These are phyloP conservation scores for Plasmopara muralis DNA, from an alignment of 352 stramenopile species.

Conservation along the genomic window DNA sequence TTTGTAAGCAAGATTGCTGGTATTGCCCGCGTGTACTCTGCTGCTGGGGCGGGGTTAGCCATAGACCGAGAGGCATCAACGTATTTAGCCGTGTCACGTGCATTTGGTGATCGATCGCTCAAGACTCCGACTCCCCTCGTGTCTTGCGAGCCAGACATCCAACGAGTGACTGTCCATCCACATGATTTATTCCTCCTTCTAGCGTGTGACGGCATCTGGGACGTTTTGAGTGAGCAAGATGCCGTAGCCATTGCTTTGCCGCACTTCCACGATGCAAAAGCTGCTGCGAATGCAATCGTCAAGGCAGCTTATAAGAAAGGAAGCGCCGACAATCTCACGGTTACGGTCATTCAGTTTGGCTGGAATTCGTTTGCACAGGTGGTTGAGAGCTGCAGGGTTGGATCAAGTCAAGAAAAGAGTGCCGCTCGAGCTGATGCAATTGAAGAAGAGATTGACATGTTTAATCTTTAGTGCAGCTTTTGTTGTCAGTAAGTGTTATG, in stretches of 20 bases:
- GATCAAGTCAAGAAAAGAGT: conserved; percentile 5
- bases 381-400: conserved; percentile 5
- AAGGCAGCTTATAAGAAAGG: conserved; percentile 46
- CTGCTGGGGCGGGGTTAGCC: conserved; percentile 29
- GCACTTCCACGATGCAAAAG: conserved; percentile 35
- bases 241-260: conserved; percentile 38
- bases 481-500: neutral
- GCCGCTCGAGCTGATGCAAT: neutral
- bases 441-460: conserved; percentile 53
- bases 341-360: conserved; percentile 41
- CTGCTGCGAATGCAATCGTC: conserved; percentile 43
- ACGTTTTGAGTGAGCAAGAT: conserved; percentile 57
- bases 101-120: conserved; percentile 53
- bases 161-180: conserved; percentile 21
- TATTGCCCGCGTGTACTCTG: conserved; percentile 48
- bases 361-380: conserved; percentile 25
- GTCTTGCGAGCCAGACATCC: conserved; percentile 48
- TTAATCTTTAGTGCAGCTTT: conserved; percentile 26
- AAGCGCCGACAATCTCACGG: conserved; percentile 54
- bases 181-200: conserved; percentile 55
- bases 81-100: conserved; percentile 49
- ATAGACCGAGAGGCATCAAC: conserved; percentile 27
- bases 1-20: conserved; percentile 43
- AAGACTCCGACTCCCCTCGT: conserved; percentile 41
- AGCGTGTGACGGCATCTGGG: conserved; percentile 58